Conservation (phyloP, 2,329 filamentous ascomycete genomes). For the Monosporascus sp. region DNA sequence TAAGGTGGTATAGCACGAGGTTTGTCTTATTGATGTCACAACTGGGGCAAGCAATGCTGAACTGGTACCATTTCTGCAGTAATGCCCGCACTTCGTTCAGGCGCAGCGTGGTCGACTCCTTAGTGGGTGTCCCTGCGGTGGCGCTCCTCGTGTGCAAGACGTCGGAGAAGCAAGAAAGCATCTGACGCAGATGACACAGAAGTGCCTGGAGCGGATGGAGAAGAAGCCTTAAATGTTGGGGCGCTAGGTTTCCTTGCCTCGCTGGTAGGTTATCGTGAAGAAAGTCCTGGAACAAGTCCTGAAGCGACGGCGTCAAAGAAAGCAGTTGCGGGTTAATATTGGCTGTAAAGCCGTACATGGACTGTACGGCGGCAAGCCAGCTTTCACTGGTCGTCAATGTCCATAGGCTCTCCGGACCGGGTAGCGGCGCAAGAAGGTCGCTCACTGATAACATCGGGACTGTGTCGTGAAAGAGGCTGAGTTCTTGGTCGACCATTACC, state of each 20-base stretch:
- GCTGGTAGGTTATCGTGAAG: conserved; percentile 56
- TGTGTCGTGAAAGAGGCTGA: conserved; percentile 61
- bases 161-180: conserved; percentile 61
- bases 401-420: conserved; percentile 58
- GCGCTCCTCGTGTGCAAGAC: conserved; percentile 38
- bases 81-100: conserved; percentile 61
- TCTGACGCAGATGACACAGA: conserved; percentile 59
- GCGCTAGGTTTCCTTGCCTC: conserved; percentile 37
- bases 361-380: conserved; percentile 56
- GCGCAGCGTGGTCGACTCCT: conserved; percentile 53
- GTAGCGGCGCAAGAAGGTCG: conserved; percentile 60
- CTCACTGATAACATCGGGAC: conserved; percentile 59
- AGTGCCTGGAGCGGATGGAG: conserved; percentile 64
- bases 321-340: conserved; percentile 48
- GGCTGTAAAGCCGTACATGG: conserved; percentile 47
- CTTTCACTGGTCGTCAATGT: conserved; percentile 50
- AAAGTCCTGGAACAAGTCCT: conserved; percentile 63
- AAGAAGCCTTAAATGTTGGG: conserved; percentile 60
- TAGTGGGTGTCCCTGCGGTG: conserved; percentile 45
- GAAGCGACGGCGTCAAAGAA: conserved; percentile 52
- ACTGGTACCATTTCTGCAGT: conserved; percentile 61
- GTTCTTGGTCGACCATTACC: conserved; percentile 69
- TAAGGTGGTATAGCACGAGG: conserved; percentile 64
- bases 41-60: conserved; percentile 51
- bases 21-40: conserved; percentile 60